Percentiles rank a stretch among this genome's conserved stretches.
phyloP scores from a whole-genome alignment of 2,329 filamentous ascomycete genomes.

The Penicillium palitans region DNA sequence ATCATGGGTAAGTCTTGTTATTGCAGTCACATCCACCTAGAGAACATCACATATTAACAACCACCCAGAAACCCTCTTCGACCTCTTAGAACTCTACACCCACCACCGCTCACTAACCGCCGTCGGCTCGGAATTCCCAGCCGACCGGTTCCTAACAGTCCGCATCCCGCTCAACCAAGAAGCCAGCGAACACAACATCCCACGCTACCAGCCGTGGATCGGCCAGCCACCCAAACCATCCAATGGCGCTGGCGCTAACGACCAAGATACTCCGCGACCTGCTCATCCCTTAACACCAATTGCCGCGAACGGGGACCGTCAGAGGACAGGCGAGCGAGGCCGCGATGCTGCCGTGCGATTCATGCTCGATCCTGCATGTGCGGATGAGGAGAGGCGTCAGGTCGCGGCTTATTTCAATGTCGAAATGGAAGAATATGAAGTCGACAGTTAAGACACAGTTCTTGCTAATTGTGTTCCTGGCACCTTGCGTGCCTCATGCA shows the following conservation, averaged over 20 bases:
- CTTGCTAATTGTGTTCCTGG: background rate
- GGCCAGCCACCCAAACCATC: slow-evolving; percentile 29
- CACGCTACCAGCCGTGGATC: slow-evolving; percentile 63
- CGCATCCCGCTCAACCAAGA: slow-evolving; percentile 86
- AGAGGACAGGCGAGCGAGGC: slow-evolving; percentile 45
- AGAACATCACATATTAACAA: slow-evolving; percentile 28
- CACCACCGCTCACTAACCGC: slow-evolving; percentile 75
- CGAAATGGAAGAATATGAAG: slow-evolving; percentile 68
- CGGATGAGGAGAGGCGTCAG: slow-evolving; percentile 67
- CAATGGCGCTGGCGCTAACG: slow-evolving; percentile 20
- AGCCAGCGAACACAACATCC: slow-evolving; percentile 61
- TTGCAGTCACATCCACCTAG: slow-evolving; percentile 28
- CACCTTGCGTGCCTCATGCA: background rate
- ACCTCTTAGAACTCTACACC: slow-evolving; percentile 88
- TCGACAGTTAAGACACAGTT: slow-evolving; percentile 33
- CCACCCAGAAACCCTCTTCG: slow-evolving; percentile 73
- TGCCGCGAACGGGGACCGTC: slow-evolving; percentile 48
- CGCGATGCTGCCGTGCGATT: slow-evolving; percentile 80
- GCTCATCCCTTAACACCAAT: slow-evolving; percentile 48
- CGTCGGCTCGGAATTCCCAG: slow-evolving; percentile 68
- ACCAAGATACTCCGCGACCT: slow-evolving; percentile 3
- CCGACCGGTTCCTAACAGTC: slow-evolving; percentile 79
- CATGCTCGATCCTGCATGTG: slow-evolving; percentile 78
- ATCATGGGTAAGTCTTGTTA: slow-evolving; percentile 52
- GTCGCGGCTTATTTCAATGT: slow-evolving; percentile 70